Conservation (phyloP, 257 asterid species). For the Jacaranda copaia region DNA sequence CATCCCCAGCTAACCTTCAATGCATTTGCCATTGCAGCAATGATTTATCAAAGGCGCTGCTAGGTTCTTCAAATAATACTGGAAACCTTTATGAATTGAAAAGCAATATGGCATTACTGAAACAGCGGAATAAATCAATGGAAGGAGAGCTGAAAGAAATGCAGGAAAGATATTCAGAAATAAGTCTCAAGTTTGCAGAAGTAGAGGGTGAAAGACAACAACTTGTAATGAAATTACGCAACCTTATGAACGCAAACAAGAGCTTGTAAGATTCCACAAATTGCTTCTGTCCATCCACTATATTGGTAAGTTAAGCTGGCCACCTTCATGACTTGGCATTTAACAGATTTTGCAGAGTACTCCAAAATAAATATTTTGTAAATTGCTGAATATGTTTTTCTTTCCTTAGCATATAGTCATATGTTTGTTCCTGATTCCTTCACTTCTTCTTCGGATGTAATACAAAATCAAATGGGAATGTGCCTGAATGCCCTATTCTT, state of each 20-base stretch:
- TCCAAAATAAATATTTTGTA: constrained; percentile 38
- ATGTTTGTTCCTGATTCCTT: constrained; percentile 34
- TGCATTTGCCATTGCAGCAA: constrained; percentile 32
- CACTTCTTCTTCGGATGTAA: constrained; percentile 44
- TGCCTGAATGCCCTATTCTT: constrained; percentile 21
- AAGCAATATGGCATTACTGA: constrained; percentile 48
- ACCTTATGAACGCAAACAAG: constrained; percentile 62
- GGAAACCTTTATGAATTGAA: constrained; percentile 31
- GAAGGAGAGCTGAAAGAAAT: constrained; percentile 81
- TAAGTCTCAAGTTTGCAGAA: constrained; percentile 93
- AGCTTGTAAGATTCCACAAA: constrained; percentile 26
- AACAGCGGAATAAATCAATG: constrained; percentile 64
- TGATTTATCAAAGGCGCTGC: background rate
- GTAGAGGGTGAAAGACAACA: constrained; percentile 95
- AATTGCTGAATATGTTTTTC: constrained; percentile 31
- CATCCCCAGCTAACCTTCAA: constrained; percentile 15
- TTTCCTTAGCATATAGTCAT: constrained; percentile 28
- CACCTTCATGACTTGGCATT: background rate
- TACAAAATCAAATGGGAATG: constrained; percentile 30
- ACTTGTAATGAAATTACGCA: constrained; percentile 83
- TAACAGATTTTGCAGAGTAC: constrained; percentile 1
- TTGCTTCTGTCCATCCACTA: too few relatives aligned
- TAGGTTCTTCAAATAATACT: background rate
- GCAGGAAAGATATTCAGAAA: constrained; percentile 89
- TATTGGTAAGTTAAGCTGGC: too few relatives aligned